Base-by-base conservation (phyloP, 2,329 filamentous ascomycete genomes). In the Alternaria dauci region DNA sequence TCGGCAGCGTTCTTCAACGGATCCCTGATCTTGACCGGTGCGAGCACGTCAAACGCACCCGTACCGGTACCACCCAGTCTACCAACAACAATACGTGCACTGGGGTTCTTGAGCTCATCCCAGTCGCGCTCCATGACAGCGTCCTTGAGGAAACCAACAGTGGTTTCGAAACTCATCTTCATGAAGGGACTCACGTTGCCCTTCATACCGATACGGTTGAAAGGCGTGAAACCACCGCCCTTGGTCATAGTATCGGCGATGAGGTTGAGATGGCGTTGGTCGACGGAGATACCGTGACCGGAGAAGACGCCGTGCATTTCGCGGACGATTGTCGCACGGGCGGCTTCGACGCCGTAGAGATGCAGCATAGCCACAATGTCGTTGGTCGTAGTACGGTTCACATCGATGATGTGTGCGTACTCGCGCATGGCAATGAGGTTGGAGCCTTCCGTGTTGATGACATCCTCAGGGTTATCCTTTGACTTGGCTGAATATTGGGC, bases 141-240 rank as follows among this genome's bases (percentile, higher is more conserved):
- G 75, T 98, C 95, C 78, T 91, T 94, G 73, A 99, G 84, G 83
- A 97, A 97, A 1, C 91, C 90, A 39, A 98, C 87, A 2, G 95
- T 99, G 4, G 95, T 99, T 86, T 99, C 95, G 81, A 98, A 99
- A 78, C 92, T 96, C 94, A 98, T 98, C 86, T 98, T 98, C 81
- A 95, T 94, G 71, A 99, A 94, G 0, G 95, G 93, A 68, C 90
- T 94, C 28, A 94, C 90, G 73, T 92, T 94, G 66, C 91, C 89
- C 75, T 88, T 89, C 62, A 99, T 83, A 1, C 94, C 95, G 75
- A 92, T 96, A 50, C 95, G 91, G 80, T 92, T 97, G 82, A 99
- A 99, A 1, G 95, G 90, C 48, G 89, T 91, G 81, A 96, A 99
- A 2, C 88, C 89, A 67, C 95, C 95, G 61, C 89, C 90, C 54